Conservation (phyloP, 2,329 filamentous ascomycete species). For the Aspergillus sp. region DNA sequence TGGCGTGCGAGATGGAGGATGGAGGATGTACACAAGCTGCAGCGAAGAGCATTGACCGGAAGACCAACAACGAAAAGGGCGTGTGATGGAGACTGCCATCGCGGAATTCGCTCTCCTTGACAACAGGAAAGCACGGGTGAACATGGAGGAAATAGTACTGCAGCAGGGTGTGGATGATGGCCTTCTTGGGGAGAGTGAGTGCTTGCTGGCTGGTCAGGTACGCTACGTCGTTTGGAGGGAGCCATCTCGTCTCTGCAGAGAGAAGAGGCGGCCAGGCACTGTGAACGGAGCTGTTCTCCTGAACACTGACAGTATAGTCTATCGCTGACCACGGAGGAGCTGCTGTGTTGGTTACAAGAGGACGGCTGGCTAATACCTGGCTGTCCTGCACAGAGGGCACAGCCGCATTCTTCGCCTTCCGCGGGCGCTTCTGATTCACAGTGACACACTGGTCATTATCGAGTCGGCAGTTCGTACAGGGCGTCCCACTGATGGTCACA, state of each 20-base stretch:
- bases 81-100: background rate
- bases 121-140: background rate
- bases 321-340: background rate
- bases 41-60: slow-evolving; percentile 1
- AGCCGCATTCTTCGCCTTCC: background rate
- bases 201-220: background rate
- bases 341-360: background rate
- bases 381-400: background rate
- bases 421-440: background rate
- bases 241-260: background rate
- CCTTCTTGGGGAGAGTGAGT: background rate
- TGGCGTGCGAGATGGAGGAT: background rate
- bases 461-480: background rate
- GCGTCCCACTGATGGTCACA: background rate
- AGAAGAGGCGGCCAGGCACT: background rate
- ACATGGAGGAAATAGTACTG: background rate
- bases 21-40: background rate
- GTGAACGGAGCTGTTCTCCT: background rate
- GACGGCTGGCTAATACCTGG: background rate
- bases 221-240: background rate
- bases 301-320: background rate
- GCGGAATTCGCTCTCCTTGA: background rate
- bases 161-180: background rate
- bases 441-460: background rate
- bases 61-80: background rate